These are phyloP conservation scores for Penicillium occitanis DNA, from an alignment of 2,329 filamentous ascomycete species.

Conservation along the genomic window DNA sequence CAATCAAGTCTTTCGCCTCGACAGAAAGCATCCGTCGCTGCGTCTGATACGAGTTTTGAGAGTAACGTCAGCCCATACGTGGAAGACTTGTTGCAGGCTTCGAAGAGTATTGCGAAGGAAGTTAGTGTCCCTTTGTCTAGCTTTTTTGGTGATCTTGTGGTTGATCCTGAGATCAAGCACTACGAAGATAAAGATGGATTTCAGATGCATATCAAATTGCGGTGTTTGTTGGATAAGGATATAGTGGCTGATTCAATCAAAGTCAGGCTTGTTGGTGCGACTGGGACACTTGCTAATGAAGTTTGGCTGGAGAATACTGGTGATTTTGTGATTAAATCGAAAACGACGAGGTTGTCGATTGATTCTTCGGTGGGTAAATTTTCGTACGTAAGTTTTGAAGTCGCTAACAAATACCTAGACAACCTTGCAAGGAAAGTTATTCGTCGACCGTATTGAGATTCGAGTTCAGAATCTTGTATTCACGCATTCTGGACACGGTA, in stretches of 20 bases:
- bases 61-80: conserved; percentile 37
- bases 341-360: conserved; percentile 54
- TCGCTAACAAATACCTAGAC: conserved; percentile 27
- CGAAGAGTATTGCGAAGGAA: conserved; percentile 57
- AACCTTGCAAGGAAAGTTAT: conserved; percentile 65
- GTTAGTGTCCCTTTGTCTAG: conserved; percentile 66
- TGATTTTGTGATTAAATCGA: conserved; percentile 54
- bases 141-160: conserved; percentile 69
- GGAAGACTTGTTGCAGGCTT: conserved; percentile 49
- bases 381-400: too few relatives aligned
- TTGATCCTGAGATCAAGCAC: conserved; percentile 69
- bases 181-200: conserved; percentile 73
- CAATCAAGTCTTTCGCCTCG: conserved; percentile 34
- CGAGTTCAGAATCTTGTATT: conserved; percentile 43
- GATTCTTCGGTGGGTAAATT: conserved; percentile 38
- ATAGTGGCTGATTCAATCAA: conserved; percentile 65
- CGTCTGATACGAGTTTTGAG: conserved; percentile 32
- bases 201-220: conserved; percentile 64
- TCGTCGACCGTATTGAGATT: conserved; percentile 70
- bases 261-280: conserved; percentile 60
- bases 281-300: conserved; percentile 57
- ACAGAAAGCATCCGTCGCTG: conserved; percentile 34
- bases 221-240: conserved; percentile 70
- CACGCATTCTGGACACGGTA: conserved; percentile 30
- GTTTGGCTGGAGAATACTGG: conserved; percentile 60